Evolutionary conservation across 1,284 basidiomycete genomes (phyloP), one percentile per base, ranked within the genome.

Genomic region (Athelia psychrophila): DNA sequence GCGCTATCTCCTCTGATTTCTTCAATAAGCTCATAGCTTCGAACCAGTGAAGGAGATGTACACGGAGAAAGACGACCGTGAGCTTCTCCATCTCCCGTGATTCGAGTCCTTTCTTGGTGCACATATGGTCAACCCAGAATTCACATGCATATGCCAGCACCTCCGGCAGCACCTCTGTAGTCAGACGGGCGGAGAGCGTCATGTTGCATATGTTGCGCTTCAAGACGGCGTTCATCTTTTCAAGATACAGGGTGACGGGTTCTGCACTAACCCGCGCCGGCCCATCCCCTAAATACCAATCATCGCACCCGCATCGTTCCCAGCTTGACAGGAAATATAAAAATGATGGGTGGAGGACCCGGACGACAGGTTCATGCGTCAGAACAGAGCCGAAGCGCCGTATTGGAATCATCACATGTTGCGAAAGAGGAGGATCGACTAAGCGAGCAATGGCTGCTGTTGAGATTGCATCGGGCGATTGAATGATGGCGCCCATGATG

Each of bases 181-280:
- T 16, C n/a, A n/a, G 16, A 16, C 20, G n/a, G 38, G n/a, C n/a
- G 5, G 38, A 6, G n/a, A 42, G 38, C 16, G 38, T 8, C 20
- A 42, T n/a, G n/a, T 42, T 42, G 38, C 38, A 42, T 8, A 42
- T 42, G 38, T 42, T 42, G 38, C 38, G 38, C 20, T 42, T 42
- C 38, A 42, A n/a, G 6, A 6, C 38, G 6, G 38, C 38, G 20
- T 42, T 22, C 38, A 42, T 18, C 8, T 8, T n/a, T n/a, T 42
- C 8, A n/a, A 42, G 20, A n/a, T 16, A 42, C 20, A 8, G 16
- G 16, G 20, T 9, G 38, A 16, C 38, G 20, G 38, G n/a, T 18
- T 8, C 20, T n/a, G 9, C 9, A 16, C 20, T 9, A 42, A 8
- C 9, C 16, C 16, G 6, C 8, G 38, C 38, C n/a, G n/a, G 38